Base-by-base conservation (phyloP, 371 early-diverging fungal species). In the Smittium mucronatum region DNA sequence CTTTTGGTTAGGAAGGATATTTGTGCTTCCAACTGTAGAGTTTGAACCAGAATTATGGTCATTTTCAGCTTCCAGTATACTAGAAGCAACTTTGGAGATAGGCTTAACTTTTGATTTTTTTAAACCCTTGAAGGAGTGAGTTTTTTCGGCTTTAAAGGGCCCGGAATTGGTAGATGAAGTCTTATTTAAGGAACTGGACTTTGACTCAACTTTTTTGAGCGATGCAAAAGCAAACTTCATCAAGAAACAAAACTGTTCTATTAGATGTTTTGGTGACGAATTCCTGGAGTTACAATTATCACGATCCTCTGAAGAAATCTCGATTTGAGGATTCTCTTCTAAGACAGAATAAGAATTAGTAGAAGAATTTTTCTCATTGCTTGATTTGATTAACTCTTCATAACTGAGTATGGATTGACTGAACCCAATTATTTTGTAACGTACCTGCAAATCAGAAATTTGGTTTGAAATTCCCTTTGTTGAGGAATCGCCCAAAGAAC, bases 201-300 rank as follows among this genome's bases (percentile, higher is more conserved):
- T 59, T 59, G 28, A 59, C 26, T 59, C 28, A 15, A 15, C 15
- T 47, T 47, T 25, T 59, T 59, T 59, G 16, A 59, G 26, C 26
- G 59, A 59, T n/a, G 59, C 59, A 26, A 59, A 59, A 5, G n/a
- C 59, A 59, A 59, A 59, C 26, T n/a, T n/a, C 11, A 59, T 28
- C 5, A 59, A 59, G 26, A 28, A n/a, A 26, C 59, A 59, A 59
- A 59, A 59, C 28, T 59, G 59, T 16, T 59, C 59, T 2, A 59
- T 28, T 2, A 26, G 11, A 16, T 28, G 2, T 59, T 59, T 5
- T 16, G 5, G 11, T 59, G 59, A 16, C 2, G 11, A 21, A 21
- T 47, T 5, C 47, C 21, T 5, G 5, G 47, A 47, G 21, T 47
- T 47, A 11, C 11, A 11, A 11, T 5, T 47, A 11, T 47, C 21